Percentiles rank a stretch among this genome's conserved stretches.
phyloP scores from a whole-genome alignment of 352 stramenopile genomes.

The Phytophthora sansomeana region DNA sequence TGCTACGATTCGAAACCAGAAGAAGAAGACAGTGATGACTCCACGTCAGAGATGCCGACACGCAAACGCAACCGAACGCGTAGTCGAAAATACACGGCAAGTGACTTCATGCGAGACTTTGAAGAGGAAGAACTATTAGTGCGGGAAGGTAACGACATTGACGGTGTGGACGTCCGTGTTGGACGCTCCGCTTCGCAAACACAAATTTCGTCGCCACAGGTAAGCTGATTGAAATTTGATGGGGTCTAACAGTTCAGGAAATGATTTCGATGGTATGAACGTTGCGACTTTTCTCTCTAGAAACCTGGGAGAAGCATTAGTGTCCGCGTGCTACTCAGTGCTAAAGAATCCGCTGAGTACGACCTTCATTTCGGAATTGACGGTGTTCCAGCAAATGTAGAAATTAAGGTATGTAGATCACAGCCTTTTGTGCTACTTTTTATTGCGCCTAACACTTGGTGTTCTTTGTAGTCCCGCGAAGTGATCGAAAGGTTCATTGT shows the following conservation, averaged over 20 bases:
- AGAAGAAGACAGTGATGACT: conserved; percentile 60
- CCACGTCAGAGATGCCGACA: conserved; percentile 35
- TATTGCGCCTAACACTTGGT: neutral
- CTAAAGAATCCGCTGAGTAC: conserved; percentile 63
- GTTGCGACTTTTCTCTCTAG: conserved; percentile 6
- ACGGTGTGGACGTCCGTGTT: conserved; percentile 24
- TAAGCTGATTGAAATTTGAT: conserved; percentile 7
- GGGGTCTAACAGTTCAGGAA: neutral
- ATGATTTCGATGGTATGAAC: neutral
- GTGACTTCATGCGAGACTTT: conserved; percentile 84
- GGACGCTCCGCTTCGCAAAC: conserved; percentile 29
- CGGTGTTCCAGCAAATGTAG: conserved; percentile 62
- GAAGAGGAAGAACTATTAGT: conserved; percentile 67
- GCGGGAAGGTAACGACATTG: conserved; percentile 33
- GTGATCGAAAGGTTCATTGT: conserved; percentile 55
- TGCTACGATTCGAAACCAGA: conserved; percentile 12
- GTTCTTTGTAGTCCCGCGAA: conserved; percentile 48
- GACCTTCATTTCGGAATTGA: conserved; percentile 75
- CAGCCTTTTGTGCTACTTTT: neutral
- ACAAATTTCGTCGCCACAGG: conserved; percentile 26
- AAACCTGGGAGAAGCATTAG: conserved; percentile 34
- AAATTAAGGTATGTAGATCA: conserved; percentile 59
- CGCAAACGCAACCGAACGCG: conserved; percentile 29
- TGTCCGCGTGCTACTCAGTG: conserved; percentile 65
- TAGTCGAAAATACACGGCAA: conserved; percentile 77